Base-by-base conservation (phyloP, 441 rosid species). In the Arabidopsis hybrid region DNA sequence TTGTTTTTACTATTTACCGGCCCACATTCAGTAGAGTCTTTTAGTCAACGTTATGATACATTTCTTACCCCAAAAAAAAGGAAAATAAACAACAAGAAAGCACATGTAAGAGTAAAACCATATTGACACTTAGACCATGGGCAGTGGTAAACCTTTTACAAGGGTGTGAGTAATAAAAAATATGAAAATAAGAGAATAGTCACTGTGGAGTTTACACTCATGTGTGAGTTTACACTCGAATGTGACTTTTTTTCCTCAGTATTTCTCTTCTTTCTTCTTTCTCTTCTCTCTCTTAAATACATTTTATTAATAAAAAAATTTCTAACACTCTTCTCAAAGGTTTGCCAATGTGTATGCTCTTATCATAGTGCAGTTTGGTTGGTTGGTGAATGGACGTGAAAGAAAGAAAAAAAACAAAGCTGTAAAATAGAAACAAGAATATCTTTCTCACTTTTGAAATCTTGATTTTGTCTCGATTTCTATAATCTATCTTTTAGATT, bases 361-460 rank as follows among this genome's bases (percentile, higher is more conserved):
- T 26, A 40, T 67, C 55, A 42, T 74, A 50, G 45, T 49, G 76
- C 56, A 63, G 8, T 66, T 67, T 39, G 47, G 67, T 69, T 75
- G 52, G 74, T 53, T 75, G 69, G 60, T 73, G 42, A 4, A 58
- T 43, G 36, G 46, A 75, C 56, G 31, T 50, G 16, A 51, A 51
- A 32, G 31, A 34, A 32, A 1, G 16, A 52, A 50, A 38, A 34
- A 32, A 34, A 40, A 17, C 35, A 67, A 38, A 50, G 62, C 62
- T 59, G 73, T 50, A 67, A 74, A 74, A 51, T 18, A 60, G 63
- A 43, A 61, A 75, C 74, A 75, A 36, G 69, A 75, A 52, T 18
- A 75, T 75, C 74, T 75, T 75, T 75, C 58, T 68, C 58, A 75
- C 79, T 75, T 75, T 75, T n/a, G 50, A 61, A 61, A 67, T 61